Conservation (phyloP, 2,329 filamentous ascomycete species). For the Aspergillus brasiliensis region DNA sequence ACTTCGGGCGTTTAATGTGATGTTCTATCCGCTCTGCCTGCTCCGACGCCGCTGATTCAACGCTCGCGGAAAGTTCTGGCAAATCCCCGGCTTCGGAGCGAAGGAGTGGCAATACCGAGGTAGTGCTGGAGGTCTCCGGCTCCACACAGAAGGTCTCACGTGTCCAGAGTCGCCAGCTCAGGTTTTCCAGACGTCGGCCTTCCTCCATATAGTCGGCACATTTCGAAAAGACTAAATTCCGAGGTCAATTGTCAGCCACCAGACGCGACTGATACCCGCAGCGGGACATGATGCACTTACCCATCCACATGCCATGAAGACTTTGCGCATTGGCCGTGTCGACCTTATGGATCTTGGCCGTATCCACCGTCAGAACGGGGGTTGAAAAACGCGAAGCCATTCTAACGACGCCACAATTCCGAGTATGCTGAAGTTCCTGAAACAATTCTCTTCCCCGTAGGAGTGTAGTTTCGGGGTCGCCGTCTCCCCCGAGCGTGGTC, state of each 20-base stretch:
- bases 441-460: conserved; percentile 3
- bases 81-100: conserved; percentile 54
- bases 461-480: conserved; percentile 41
- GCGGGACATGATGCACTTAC: conserved; percentile 57
- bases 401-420: conserved; percentile 33
- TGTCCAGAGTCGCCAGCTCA: conserved; percentile 95
- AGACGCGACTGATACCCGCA: neutral
- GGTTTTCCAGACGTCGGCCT: conserved; percentile 87
- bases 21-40: conserved; percentile 57
- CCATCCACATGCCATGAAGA: conserved; percentile 95
- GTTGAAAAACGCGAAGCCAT: conserved; percentile 86
- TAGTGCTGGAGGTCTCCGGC: conserved; percentile 55
- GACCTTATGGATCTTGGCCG: conserved; percentile 89
- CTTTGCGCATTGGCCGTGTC: conserved; percentile 91
- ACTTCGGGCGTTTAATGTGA: conserved; percentile 61
- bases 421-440: conserved; percentile 11
- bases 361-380: conserved; percentile 87
- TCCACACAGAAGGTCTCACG: conserved; percentile 89
- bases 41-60: conserved; percentile 70
- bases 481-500: conserved; percentile 47
- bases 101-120: conserved; percentile 52
- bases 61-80: conserved; percentile 74
- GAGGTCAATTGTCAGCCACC: conserved; percentile 26
- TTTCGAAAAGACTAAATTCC: conserved; percentile 76
- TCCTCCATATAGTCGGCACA: conserved; percentile 93